These are phyloP conservation scores for Diplotaxis tenuifolia DNA, from an alignment of 345 rosid genomes.

Conservation along the genomic window DNA sequence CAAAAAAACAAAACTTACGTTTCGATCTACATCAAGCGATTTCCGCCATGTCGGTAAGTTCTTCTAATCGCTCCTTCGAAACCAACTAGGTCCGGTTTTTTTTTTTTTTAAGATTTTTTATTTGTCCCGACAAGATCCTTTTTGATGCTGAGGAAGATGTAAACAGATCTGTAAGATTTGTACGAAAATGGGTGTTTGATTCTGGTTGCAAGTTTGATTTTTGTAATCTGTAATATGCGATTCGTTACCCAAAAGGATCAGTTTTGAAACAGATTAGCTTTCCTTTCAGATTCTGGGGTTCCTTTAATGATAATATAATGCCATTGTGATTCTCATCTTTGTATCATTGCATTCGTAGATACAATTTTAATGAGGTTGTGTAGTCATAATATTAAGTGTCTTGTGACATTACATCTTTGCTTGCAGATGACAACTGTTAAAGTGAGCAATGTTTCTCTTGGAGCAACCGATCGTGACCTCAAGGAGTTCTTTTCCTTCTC, in stretches of 20 bases:
- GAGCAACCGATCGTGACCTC: constrained; percentile 68
- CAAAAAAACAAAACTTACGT: background rate
- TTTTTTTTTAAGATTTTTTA: background rate
- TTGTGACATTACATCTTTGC: background rate
- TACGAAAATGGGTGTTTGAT: constrained; percentile 1
- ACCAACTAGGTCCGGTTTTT: background rate
- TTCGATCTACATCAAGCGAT: constrained; percentile 15
- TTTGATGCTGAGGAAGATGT: constrained; percentile 4
- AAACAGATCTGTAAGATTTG: constrained; percentile 26
- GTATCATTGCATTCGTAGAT: too few relatives aligned
- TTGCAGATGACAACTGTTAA: constrained; percentile 53
- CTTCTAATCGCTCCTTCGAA: background rate
- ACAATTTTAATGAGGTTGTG: too few relatives aligned
- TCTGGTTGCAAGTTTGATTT: background rate
- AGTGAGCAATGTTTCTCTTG: constrained; percentile 68
- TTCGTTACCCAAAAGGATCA: background rate
- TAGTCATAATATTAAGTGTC: background rate
- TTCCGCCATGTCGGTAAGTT: constrained; percentile 34
- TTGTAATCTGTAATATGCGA: background rate
- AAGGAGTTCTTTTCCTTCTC: constrained; percentile 85
- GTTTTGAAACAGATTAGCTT: background rate
- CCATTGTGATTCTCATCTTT: background rate
- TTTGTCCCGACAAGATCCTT: background rate
- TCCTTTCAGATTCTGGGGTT: background rate
- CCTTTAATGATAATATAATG: background rate